These are phyloP conservation scores for Brasilioporus rufonigricans DNA, from an alignment of 768 basidiomycete species.

Conservation along the genomic window DNA sequence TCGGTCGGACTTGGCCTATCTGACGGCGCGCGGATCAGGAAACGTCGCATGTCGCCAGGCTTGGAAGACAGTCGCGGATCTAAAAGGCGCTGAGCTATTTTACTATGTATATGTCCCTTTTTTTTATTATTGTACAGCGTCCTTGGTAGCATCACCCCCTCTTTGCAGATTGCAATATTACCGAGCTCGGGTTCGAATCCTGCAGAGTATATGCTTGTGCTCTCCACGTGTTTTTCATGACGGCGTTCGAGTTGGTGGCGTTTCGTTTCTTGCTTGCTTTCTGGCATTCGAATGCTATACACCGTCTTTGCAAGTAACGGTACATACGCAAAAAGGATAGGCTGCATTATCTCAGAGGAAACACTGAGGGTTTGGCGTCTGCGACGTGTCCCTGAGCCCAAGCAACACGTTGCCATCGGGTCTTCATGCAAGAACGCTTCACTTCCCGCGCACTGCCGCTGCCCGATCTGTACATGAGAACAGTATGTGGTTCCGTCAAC, in stretches of 20 bases:
- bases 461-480: not conserved
- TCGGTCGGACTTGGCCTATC: not conserved
- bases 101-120: slow-evolving; percentile 25
- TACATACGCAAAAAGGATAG: too few relatives aligned
- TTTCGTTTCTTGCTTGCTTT: too few relatives aligned
- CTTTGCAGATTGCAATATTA: slow-evolving; percentile 7
- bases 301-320: too few relatives aligned
- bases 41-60: slow-evolving; percentile 71
- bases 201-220: not conserved
- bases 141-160: slow-evolving; percentile 8
- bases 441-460: too few relatives aligned
- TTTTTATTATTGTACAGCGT: slow-evolving; percentile 26
- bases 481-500: too few relatives aligned
- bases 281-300: too few relatives aligned
- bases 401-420: too few relatives aligned
- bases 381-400: too few relatives aligned
- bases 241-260: not conserved
- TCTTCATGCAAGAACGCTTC: too few relatives aligned
- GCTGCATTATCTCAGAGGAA: too few relatives aligned
- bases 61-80: slow-evolving; percentile 65
- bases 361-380: too few relatives aligned
- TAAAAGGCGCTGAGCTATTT: slow-evolving; percentile 60
- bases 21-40: slow-evolving; percentile 40
- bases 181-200: not conserved
- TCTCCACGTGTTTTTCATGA: not conserved